A percentile compares a stretch with the other conserved stretches of the same genome.
Conservation (phyloP, 768 basidiomycete genomes). For the Pisolithus marmoratus region DNA sequence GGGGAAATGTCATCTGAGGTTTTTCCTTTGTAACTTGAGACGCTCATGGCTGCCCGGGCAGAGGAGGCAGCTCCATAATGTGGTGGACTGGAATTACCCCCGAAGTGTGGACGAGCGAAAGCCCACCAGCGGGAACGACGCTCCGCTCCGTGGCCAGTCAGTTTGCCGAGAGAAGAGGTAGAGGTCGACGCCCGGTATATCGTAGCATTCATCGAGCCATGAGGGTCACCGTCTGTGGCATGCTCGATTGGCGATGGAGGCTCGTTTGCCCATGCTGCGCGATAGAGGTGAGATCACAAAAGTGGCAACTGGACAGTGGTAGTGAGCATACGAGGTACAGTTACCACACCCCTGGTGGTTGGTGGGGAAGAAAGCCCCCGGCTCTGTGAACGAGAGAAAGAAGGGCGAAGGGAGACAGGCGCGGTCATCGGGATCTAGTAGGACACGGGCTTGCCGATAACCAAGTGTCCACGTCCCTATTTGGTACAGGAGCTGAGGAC, state of each 20-base stretch:
- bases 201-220: constrained; percentile 25
- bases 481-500: background rate
- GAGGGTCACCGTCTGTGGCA: constrained; percentile 31
- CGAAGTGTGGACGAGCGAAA: constrained; percentile 54
- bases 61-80: constrained; percentile 2
- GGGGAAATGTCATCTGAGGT: constrained; percentile 15
- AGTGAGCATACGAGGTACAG: constrained; percentile 57
- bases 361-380: constrained; percentile 28
- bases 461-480: background rate
- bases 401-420: background rate
- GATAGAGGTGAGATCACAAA: constrained; percentile 1
- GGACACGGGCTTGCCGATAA: background rate
- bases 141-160: constrained; percentile 29
- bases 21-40: constrained; percentile 9
- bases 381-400: constrained; percentile 24
- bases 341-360: constrained; percentile 51
- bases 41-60: background rate
- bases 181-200: constrained; percentile 41
- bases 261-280: constrained; percentile 80
- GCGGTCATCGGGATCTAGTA: constrained; percentile 10
- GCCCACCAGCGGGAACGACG: constrained; percentile 65
- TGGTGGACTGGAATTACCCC: constrained; percentile 11
- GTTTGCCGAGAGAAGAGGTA: constrained; percentile 34
- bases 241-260: constrained; percentile 63
- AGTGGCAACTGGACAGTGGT: background rate